These are phyloP conservation scores for Aspergillus vadensis DNA, from an alignment of 2,329 filamentous ascomycete genomes.

Conservation along the genomic window DNA sequence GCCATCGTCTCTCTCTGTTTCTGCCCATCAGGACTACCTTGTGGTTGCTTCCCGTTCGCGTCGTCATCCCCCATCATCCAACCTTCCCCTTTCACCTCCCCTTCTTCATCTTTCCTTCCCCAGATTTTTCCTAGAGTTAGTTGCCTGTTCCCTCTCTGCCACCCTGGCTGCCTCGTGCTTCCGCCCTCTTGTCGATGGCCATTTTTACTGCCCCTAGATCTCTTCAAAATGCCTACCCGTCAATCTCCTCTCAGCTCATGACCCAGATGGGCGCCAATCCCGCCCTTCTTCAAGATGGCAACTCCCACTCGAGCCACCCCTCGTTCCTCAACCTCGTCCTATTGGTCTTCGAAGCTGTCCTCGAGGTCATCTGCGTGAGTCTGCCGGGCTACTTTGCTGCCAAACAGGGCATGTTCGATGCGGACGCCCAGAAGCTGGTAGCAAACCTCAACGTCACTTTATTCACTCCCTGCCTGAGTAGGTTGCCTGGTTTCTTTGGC, in stretches of 20 bases:
- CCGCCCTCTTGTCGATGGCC: constrained; percentile 33
- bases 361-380: constrained; percentile 94
- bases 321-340: constrained; percentile 65
- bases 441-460: constrained; percentile 95
- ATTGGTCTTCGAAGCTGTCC: constrained; percentile 89
- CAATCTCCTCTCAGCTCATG: constrained; percentile 17
- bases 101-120: background rate
- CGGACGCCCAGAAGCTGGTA: constrained; percentile 92
- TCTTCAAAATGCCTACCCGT: constrained; percentile 46
- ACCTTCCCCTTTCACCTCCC: background rate
- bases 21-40: background rate
- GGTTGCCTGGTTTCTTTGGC: constrained; percentile 32
- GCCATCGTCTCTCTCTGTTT: background rate
- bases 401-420: constrained; percentile 86
- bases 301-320: constrained; percentile 48
- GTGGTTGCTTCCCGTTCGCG: background rate
- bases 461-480: constrained; percentile 96
- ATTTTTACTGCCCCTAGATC: constrained; percentile 53
- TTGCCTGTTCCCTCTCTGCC: background rate
- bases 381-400: constrained; percentile 93
- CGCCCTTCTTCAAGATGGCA: constrained; percentile 22
- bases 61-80: background rate
- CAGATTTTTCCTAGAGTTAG: too few species aligned
- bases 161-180: background rate
- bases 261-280: constrained; percentile 24